Evolutionary conservation across 805 yeast species (phyloP).

Genomic region (Candida awuae): DNA sequence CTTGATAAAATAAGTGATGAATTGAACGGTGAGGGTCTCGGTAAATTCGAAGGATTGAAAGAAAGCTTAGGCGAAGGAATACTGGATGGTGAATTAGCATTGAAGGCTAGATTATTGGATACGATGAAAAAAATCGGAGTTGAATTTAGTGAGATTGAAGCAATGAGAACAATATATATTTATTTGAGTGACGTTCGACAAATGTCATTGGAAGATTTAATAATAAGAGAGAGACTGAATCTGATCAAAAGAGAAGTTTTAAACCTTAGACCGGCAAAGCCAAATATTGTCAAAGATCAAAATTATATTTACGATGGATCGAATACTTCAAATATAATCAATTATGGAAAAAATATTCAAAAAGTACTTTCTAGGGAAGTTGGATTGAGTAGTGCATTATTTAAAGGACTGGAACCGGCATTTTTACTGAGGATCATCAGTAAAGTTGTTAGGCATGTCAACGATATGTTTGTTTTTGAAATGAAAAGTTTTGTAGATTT

Average conservation of each 20-base stretch:
- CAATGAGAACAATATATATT: conserved; percentile 19
- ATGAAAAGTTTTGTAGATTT: conserved; percentile 32
- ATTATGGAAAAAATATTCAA: conserved; percentile 14
- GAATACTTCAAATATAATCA: conserved; percentile 13
- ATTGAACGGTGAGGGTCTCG: conserved; percentile 22
- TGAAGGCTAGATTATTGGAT: conserved; percentile 43
- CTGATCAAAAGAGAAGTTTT: conserved; percentile 33
- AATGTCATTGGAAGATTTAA: conserved; percentile 27
- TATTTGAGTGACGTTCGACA: conserved; percentile 33
- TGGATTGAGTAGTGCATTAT: conserved; percentile 13
- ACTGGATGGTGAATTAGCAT: conserved; percentile 45
- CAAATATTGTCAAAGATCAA: conserved; percentile 22
- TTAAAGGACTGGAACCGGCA: conserved; percentile 33
- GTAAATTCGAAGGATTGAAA: conserved; percentile 59
- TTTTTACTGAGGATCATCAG: conserved; percentile 41
- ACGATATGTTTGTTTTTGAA: conserved; percentile 34
- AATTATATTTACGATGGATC: conserved; percentile 27
- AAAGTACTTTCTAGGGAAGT: conserved; percentile 16
- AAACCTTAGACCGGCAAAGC: conserved; percentile 35
- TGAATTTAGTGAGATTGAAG: not conserved
- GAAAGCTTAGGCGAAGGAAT: conserved; percentile 51
- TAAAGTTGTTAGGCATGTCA: conserved; percentile 45
- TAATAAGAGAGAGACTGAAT: conserved; percentile 36
- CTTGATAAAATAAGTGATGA: conserved; percentile 25
- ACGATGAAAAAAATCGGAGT: conserved; percentile 28